phyloP scores from a whole-genome alignment of 1,284 basidiomycete species.

The Tilletia indica region DNA sequence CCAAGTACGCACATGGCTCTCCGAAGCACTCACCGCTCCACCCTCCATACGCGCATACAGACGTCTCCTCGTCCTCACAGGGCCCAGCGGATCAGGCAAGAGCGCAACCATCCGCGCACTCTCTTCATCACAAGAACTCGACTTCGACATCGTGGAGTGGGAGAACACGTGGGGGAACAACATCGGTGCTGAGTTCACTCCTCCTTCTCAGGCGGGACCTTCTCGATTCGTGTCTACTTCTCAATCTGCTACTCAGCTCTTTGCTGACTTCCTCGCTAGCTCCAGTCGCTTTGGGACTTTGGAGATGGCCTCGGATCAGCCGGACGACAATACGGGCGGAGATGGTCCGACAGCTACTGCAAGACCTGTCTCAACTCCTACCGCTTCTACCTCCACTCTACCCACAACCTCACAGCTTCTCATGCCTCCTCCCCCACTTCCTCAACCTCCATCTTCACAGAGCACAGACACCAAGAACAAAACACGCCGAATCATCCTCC shows the following conservation, averaged over 20 bases:
- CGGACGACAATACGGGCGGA: no score
- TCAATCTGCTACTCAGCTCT: conserved; percentile 34
- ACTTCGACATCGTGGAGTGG: conserved; percentile 84
- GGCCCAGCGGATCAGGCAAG: conserved; percentile 87
- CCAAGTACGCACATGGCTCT: conserved; percentile 79
- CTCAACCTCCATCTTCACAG: not conserved
- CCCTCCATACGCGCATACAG: conserved; percentile 73
- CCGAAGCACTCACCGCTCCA: conserved; percentile 71
- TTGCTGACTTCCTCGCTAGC: conserved; percentile 39
- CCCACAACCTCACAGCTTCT: conserved; percentile 1
- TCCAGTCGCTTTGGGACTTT: not conserved
- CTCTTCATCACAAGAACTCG: conserved; percentile 65
- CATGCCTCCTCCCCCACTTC: conserved; percentile 9
- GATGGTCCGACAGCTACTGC: no score
- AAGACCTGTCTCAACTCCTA: no score
- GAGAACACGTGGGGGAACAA: conserved; percentile 59
- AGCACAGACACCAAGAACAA: not conserved
- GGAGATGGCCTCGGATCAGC: not conserved
- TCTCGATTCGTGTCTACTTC: not conserved
- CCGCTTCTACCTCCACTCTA: not conserved
- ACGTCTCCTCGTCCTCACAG: conserved; percentile 78
- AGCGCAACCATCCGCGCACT: conserved; percentile 78
- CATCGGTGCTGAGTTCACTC: not conserved
- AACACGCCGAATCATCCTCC: conserved; percentile 65
- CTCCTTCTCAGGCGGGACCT: not conserved